Percentiles rank a stretch among this genome's conserved stretches.
Conservation (phyloP, 768 basidiomycete species). For the Pleurotus platypus region DNA sequence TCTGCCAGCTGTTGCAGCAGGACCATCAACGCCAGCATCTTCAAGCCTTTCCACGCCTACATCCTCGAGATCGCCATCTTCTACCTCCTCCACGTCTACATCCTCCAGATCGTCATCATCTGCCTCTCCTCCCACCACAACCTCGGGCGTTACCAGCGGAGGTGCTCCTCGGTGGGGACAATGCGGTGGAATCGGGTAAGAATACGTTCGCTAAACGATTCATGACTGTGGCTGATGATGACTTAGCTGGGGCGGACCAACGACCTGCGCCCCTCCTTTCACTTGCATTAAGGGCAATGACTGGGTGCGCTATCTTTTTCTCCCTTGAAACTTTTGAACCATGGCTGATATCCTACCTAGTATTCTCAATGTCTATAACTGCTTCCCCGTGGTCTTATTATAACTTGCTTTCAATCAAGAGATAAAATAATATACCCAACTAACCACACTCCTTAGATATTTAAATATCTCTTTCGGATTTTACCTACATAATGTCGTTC, state of each 20-base stretch:
- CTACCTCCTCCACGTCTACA: not conserved
- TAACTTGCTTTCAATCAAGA: too few relatives aligned
- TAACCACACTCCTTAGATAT: too few relatives aligned
- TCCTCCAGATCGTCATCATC: not conserved
- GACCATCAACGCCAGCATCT: not conserved
- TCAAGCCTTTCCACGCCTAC: not conserved
- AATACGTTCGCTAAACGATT: not conserved
- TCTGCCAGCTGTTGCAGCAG: not conserved
- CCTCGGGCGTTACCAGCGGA: not conserved
- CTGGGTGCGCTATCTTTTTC: not conserved
- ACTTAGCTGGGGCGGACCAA: not conserved
- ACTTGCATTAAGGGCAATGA: not conserved
- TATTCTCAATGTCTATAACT: conserved; percentile 5
- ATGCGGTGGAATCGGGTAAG: conserved; percentile 6
- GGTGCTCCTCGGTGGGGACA: not conserved
- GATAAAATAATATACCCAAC: too few relatives aligned
- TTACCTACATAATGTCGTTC: too few relatives aligned
- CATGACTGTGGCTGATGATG: not conserved
- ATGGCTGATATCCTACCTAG: not conserved
- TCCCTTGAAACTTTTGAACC: not conserved
- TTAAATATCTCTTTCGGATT: too few relatives aligned
- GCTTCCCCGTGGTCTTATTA: too few relatives aligned
- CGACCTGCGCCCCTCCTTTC: not conserved
- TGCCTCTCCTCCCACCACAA: not conserved
- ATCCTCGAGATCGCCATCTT: not conserved